These are phyloP conservation scores for Sclerotinia subarctica DNA, from an alignment of 2,329 filamentous ascomycete species.

Conservation along the genomic window DNA sequence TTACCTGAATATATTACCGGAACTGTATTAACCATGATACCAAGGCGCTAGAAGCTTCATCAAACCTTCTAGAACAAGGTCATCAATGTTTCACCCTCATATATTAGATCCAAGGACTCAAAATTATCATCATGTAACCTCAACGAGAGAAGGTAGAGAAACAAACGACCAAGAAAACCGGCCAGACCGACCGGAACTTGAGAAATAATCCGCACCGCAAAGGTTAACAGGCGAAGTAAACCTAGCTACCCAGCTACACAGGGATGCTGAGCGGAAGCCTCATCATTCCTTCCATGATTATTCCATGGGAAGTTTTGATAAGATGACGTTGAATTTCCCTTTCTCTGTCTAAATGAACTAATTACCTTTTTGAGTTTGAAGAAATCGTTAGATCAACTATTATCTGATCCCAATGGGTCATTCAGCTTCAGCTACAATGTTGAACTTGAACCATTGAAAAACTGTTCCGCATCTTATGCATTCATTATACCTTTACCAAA, in stretches of 20 bases:
- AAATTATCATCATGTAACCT: background rate
- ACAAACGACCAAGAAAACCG: background rate
- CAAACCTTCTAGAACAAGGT: conserved; percentile 19
- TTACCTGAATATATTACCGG: background rate
- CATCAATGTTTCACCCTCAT: conserved; percentile 18
- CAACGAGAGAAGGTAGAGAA: background rate
- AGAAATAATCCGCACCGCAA: background rate
- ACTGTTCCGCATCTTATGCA: background rate
- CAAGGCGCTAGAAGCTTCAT: conserved; percentile 21
- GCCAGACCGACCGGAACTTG: conserved; percentile 8
- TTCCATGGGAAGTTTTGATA: background rate
- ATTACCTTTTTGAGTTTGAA: background rate
- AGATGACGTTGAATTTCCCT: background rate
- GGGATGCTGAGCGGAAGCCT: background rate
- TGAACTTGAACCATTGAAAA: background rate
- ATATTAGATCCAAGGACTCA: background rate
- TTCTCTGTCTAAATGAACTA: background rate
- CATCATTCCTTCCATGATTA: background rate
- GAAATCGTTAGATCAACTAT: background rate
- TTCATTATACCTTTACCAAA: background rate
- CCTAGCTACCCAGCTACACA: background rate
- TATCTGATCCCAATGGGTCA: background rate
- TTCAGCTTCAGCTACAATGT: background rate
- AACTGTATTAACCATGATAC: background rate
- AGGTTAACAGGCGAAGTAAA: background rate